These are phyloP conservation scores for Xylaria sp. DNA, from an alignment of 2,329 filamentous ascomycete genomes.

Conservation along the genomic window DNA sequence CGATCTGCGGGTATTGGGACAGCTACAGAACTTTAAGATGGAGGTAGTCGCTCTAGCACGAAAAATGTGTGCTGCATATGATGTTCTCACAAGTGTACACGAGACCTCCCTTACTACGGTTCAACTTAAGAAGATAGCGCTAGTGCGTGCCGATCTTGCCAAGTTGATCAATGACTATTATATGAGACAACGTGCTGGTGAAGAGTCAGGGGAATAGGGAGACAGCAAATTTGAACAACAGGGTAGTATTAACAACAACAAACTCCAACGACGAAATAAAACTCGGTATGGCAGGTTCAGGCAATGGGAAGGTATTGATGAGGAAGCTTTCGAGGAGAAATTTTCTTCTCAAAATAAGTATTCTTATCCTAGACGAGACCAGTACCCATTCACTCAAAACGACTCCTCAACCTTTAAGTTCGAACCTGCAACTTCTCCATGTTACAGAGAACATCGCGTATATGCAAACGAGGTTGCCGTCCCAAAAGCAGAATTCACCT, in stretches of 20 bases:
- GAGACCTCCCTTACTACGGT: constrained; percentile 29
- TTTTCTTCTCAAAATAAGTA: not conserved
- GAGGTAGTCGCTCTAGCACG: constrained; percentile 46
- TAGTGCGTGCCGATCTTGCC: constrained; percentile 40
- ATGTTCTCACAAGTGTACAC: constrained; percentile 41
- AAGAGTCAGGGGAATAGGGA: not conserved
- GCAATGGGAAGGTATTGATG: not conserved
- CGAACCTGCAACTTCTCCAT: not conserved
- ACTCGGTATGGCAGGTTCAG: not conserved
- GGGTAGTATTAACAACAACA: not conserved
- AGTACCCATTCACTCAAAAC: constrained; percentile 14
- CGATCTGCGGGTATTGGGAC: constrained; percentile 1
- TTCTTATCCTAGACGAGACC: constrained; percentile 14
- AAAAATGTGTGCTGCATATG: constrained; percentile 47
- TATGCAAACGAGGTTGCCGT: not conserved
- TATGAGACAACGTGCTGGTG: constrained; percentile 19
- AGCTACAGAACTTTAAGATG: constrained; percentile 23
- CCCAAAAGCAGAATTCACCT: not conserved
- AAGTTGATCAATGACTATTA: constrained; percentile 43
- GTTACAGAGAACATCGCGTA: not conserved
- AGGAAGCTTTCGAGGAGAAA: not conserved
- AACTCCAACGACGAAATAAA: not conserved
- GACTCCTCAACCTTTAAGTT: constrained; percentile 6
- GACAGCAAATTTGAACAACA: not conserved
- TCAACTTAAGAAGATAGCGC: constrained; percentile 31